phyloP scores from a whole-genome alignment of 176 grass and related monocot genomes.

The Poa annua region DNA sequence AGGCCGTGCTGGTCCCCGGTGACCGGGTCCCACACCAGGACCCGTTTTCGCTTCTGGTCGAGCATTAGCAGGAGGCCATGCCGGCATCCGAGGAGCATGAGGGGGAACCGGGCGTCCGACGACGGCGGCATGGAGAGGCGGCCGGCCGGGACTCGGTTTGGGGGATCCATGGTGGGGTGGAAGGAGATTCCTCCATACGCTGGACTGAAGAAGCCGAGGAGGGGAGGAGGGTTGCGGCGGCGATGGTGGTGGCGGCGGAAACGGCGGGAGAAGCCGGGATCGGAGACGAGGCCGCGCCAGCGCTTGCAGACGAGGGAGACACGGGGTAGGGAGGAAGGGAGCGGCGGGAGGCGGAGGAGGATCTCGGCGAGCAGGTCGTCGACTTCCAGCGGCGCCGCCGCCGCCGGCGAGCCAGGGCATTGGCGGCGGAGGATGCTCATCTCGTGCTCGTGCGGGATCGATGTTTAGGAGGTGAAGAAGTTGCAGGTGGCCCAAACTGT shows the following conservation, averaged over 20 bases:
- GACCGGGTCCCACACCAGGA: background rate
- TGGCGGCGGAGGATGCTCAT: background rate
- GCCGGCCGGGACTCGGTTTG: background rate
- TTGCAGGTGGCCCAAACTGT: no score
- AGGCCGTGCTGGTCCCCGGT: background rate
- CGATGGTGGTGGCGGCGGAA: background rate
- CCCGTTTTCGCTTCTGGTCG: background rate
- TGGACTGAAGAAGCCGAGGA: slow-evolving; percentile 13
- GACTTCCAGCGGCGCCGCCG: background rate
- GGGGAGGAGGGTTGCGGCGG: background rate
- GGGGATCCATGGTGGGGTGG: background rate
- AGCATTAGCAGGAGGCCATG: background rate
- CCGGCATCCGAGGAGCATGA: background rate
- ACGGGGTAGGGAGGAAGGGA: background rate
- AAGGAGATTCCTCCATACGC: background rate
- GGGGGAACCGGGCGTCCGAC: fast-evolving
- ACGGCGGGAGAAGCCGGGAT: background rate
- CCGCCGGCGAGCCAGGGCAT: background rate
- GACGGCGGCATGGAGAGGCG: background rate
- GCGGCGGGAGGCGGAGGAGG: background rate
- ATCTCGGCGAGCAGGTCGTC: slow-evolving; percentile 3
- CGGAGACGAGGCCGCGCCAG: slow-evolving; percentile 4
- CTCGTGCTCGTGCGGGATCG: background rate
- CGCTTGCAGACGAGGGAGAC: slow-evolving; percentile 6
- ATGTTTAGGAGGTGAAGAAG: no score